Percentiles rank a stretch among this genome's conserved stretches.
Evolutionary conservation across 1,284 basidiomycete species (phyloP).

Genomic region (Tilletia walkeri): DNA sequence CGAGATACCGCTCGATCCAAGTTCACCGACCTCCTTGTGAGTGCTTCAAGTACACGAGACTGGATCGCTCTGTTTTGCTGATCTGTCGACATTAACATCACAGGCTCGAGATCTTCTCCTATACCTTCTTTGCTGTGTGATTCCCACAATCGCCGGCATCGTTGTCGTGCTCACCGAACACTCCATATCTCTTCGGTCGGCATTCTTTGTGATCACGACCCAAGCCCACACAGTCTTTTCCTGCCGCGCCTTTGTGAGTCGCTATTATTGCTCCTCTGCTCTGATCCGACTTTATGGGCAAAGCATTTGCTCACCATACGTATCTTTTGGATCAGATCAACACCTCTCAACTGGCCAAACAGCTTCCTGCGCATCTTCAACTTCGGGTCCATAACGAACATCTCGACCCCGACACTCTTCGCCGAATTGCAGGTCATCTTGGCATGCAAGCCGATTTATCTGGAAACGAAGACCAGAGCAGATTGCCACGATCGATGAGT

Average conservation of each 20-base stretch:
- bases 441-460: slow-evolving; percentile 6
- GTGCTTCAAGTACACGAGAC: neutral
- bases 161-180: neutral
- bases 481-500: neutral
- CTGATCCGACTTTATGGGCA: neutral
- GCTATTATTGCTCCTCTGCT: neutral
- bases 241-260: slow-evolving; percentile 9
- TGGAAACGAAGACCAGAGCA: neutral
- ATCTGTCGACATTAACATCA: neutral
- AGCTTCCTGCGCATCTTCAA: neutral
- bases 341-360: neutral
- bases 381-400: slow-evolving; percentile 2
- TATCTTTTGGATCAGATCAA: neutral
- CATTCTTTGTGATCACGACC: neutral
- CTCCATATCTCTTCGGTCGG: neutral
- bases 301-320: neutral
- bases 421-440: slow-evolving; percentile 8
- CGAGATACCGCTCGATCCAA: neutral
- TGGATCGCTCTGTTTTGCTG: neutral
- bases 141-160: neutral
- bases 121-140: neutral
- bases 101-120: slow-evolving; percentile 6
- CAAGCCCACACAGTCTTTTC: slow-evolving; percentile 7
- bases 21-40: slow-evolving; percentile 9
- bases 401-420: neutral